A percentile compares a stretch with the other conserved stretches of the same genome.
Evolutionary conservation across 306 rosid genomes (phyloP).

Genomic region (Nissolia schottii): DNA sequence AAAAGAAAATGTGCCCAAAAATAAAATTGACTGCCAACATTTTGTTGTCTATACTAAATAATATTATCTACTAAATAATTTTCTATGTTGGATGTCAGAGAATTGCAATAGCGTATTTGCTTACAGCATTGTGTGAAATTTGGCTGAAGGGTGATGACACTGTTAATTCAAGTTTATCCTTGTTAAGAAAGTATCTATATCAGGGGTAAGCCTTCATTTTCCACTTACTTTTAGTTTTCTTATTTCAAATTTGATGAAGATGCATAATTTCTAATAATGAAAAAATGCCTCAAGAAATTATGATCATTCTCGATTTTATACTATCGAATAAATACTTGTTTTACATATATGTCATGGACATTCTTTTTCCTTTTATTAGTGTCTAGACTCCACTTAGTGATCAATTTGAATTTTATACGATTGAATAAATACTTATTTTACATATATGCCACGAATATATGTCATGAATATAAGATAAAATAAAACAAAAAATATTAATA

Average conservation of each 20-base stretch:
- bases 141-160: conserved; percentile 68
- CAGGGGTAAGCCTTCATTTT: conserved; percentile 60
- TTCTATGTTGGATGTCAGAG: conserved; percentile 46
- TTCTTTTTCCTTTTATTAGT: too few relatives aligned
- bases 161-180: conserved; percentile 56
- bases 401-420: too few relatives aligned
- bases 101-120: conserved; percentile 76
- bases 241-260: not conserved
- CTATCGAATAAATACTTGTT: too few relatives aligned
- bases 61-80: too few relatives aligned
- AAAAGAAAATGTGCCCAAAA: too few relatives aligned
- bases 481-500: too few relatives aligned
- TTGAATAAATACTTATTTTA: too few relatives aligned
- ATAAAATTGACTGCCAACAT: not conserved
- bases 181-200: conserved; percentile 57
- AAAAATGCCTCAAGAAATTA: not conserved
- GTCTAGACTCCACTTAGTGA: too few relatives aligned
- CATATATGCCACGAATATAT: too few relatives aligned
- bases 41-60: not conserved
- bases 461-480: too few relatives aligned
- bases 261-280: not conserved
- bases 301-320: not conserved
- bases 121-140: conserved; percentile 83
- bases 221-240: not conserved
- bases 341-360: too few relatives aligned